A percentile compares a stretch with the other conserved stretches of the same genome.
These are phyloP conservation scores for Saccharomycopsis microspora DNA, from an alignment of 805 yeast genomes.

Conservation along the genomic window DNA sequence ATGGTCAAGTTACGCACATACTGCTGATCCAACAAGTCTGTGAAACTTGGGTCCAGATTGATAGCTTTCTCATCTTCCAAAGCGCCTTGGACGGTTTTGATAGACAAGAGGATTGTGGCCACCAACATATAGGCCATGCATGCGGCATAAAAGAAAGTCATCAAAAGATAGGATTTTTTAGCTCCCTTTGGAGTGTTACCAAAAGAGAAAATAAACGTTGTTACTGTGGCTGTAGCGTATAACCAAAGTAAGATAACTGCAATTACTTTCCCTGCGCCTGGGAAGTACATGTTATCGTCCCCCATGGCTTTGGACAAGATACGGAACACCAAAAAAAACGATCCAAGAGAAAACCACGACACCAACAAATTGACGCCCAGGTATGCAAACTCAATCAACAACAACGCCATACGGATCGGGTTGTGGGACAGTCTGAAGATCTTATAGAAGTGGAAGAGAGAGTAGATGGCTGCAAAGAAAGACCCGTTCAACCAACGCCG, in stretches of 20 bases:
- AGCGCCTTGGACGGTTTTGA: conserved; percentile 34
- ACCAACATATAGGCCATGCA: conserved; percentile 83
- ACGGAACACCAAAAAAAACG: conserved; percentile 82
- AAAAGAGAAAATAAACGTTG: conserved; percentile 81
- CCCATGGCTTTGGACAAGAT: conserved; percentile 76
- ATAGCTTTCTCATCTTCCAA: conserved; percentile 34
- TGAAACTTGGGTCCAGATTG: conserved; percentile 16
- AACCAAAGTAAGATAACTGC: conserved; percentile 78
- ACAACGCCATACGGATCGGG: conserved; percentile 48
- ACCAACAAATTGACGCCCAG: conserved; percentile 64
- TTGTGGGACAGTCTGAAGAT: conserved; percentile 77
- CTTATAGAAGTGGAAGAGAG: conserved; percentile 65
- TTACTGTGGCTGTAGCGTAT: conserved; percentile 66
- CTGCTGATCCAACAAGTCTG: conserved; percentile 45
- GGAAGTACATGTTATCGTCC: conserved; percentile 33
- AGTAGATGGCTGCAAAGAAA: conserved; percentile 85
- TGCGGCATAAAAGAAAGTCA: conserved; percentile 73
- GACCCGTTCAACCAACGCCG: conserved; percentile 97
- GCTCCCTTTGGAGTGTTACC: conserved; percentile 96
- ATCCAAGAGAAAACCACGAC: conserved; percentile 89
- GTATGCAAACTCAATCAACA: conserved; percentile 71
- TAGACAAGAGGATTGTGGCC: conserved; percentile 77
- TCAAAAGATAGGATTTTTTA: conserved; percentile 57
- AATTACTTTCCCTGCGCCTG: conserved; percentile 60
- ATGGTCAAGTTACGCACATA: conserved; percentile 79